These are phyloP conservation scores for Colletotrichum sp. DNA, from an alignment of 2,329 filamentous ascomycete genomes.

Conservation along the genomic window DNA sequence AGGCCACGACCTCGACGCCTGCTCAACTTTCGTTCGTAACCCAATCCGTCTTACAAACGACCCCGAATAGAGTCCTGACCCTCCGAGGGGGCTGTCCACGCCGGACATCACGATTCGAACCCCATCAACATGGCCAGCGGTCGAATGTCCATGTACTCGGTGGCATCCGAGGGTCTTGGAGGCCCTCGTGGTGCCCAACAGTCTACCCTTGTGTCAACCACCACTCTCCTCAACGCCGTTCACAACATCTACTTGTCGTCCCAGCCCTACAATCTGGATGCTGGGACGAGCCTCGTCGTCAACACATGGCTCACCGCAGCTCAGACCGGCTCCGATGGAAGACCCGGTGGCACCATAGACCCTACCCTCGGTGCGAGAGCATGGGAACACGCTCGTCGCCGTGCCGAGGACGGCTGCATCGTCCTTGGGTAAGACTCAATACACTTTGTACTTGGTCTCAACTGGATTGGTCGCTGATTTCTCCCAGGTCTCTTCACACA, in stretches of 20 bases:
- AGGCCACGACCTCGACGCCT: background rate
- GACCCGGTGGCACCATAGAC: conserved; percentile 80
- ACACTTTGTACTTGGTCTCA: background rate
- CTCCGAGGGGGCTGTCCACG: conserved; percentile 42
- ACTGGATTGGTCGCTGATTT: background rate
- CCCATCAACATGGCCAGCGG: conserved; percentile 57
- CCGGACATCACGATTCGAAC: conserved; percentile 33
- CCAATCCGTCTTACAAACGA: conserved; percentile 8
- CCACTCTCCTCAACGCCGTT: conserved; percentile 87
- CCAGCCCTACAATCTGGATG: conserved; percentile 85
- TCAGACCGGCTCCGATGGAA: conserved; percentile 71
- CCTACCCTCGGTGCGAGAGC: conserved; percentile 77
- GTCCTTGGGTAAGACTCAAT: conserved; percentile 73
- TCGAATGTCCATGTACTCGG: conserved; percentile 73
- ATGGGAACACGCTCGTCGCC: conserved; percentile 94
- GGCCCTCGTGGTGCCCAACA: conserved; percentile 67
- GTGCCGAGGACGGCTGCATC: conserved; percentile 95
- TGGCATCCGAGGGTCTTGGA: conserved; percentile 67
- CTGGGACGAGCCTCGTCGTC: conserved; percentile 88
- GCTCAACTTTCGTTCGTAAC: background rate
- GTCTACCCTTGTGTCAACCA: conserved; percentile 85
- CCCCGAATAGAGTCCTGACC: conserved; percentile 1
- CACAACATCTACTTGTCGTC: conserved; percentile 87
- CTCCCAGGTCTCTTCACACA: conserved; percentile 78
- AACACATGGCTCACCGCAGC: conserved; percentile 93